Evolutionary conservation across 2,329 filamentous ascomycete species (phyloP), one percentile per base, ranked within the genome.

Genomic region (Atkinsonella texensis): DNA sequence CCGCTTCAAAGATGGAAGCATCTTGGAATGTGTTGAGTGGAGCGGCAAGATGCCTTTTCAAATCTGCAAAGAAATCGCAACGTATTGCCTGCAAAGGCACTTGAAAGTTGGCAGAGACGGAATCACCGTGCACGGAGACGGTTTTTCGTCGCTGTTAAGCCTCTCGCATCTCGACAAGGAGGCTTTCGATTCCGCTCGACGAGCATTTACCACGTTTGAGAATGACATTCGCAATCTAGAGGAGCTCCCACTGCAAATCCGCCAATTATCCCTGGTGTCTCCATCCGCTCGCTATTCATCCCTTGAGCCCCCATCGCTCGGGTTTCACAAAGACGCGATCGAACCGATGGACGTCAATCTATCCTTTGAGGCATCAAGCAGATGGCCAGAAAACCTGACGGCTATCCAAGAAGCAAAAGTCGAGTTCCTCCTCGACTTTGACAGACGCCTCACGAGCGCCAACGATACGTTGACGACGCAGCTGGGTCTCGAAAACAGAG

Each of bases 331-430:
- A 18, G 69, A 67, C 1, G 59, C 67, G 17, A 60, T 73, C 50
- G 63, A 66, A 28, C 84, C 87, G 0, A 84, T 90, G 57, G 84
- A 94, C 58, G 79, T 94, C 33, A 78, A 89, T 42, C 75, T 98
- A 46, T 90, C 91, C 62, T 97, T 98, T 59, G 93, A 98, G 69
- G 87, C 86, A 4, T 97, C 93, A 7, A 84, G 83, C 45, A 85
- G 88, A 58, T 98, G 93, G 93, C 93, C 93, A 0, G 90, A 97
- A 63, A 89, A 94, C 62, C 70, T 97, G 9, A 80, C 80, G 3
- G 90, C 91, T 5, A 95, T 97, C 52, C 93, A 98, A 65, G 82
- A 89, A 62, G 90, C 89, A 12, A 98, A 98, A 68, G 79, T 94
- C 40, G 93, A 94, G 3, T 95, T 98, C 63, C 74, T 93, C 4